Evolutionary conservation across 768 basidiomycete genomes (phyloP).

Genomic region (Cystofilobasidium capitatum): DNA sequence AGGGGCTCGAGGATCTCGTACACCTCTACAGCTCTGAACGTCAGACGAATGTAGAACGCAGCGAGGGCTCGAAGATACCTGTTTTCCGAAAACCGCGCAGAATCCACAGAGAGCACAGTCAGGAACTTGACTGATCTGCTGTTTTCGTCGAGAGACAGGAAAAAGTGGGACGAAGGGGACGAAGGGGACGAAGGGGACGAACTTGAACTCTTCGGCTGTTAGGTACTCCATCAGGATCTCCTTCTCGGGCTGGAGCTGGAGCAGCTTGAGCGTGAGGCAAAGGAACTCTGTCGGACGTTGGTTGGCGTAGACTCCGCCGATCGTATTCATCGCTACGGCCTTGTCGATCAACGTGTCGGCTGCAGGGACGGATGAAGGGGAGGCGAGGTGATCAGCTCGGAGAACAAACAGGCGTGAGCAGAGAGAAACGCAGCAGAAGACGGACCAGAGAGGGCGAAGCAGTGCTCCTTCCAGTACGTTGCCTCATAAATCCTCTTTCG

Average conservation of each 20-base stretch:
- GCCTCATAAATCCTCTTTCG: slow-evolving; percentile 93
- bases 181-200: slow-evolving; percentile 38
- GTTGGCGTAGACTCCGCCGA: slow-evolving; percentile 93
- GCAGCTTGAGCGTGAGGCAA: slow-evolving; percentile 79
- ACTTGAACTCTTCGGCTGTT: slow-evolving; percentile 98
- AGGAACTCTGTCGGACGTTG: slow-evolving; percentile 90
- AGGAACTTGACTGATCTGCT: not conserved
- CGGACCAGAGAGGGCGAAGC: slow-evolving; percentile 87
- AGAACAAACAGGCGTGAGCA: not conserved
- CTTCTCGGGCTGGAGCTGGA: slow-evolving; percentile 95
- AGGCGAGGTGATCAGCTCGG: too few relatives aligned
- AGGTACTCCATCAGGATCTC: slow-evolving; percentile 94
- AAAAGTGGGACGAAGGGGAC: not conserved
- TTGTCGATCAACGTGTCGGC: slow-evolving; percentile 91
- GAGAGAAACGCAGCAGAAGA: slow-evolving; percentile 14
- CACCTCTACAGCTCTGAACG: slow-evolving; percentile 78
- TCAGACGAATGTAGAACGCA: slow-evolving; percentile 88
- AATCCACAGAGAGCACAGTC: not conserved
- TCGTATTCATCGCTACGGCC: slow-evolving; percentile 65
- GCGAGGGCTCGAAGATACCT: slow-evolving; percentile 92
- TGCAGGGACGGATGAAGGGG: too few relatives aligned
- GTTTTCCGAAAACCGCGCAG: not conserved
- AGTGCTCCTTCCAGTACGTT: slow-evolving; percentile 94
- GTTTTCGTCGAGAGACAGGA: not conserved
- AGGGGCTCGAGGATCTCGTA: slow-evolving; percentile 89